Evolutionary conservation across 768 basidiomycete species (phyloP).

Genomic region (Suillus subluteus): DNA sequence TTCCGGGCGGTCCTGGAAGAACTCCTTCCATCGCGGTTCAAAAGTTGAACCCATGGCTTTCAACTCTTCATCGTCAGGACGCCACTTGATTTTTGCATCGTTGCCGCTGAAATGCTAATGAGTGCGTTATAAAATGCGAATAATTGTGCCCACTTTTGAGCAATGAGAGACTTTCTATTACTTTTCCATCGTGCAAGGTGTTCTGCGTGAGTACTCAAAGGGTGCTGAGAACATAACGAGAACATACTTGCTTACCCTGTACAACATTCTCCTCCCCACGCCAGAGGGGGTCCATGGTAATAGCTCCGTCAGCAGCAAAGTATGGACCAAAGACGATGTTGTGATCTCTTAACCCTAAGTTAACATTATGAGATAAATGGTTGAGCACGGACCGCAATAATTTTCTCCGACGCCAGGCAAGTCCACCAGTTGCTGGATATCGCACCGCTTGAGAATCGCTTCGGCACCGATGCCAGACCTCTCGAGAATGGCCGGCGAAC

Average conservation of each 20-base stretch:
- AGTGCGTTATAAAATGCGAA: background rate
- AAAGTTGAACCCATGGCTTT: conserved; percentile 24
- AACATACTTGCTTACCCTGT: conserved; percentile 38
- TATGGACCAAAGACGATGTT: conserved; percentile 34
- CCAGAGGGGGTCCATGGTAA: conserved; percentile 51
- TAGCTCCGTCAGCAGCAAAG: conserved; percentile 44
- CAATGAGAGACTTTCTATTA: conserved; percentile 47
- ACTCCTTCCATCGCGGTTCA: conserved; percentile 22
- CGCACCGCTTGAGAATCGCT: conserved; percentile 31
- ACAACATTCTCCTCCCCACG: conserved; percentile 40
- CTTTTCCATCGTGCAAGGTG: conserved; percentile 34
- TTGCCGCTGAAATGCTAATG: conserved; percentile 14
- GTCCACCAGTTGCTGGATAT: conserved; percentile 36
- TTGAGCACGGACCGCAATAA: conserved; percentile 35
- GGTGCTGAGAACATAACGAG: conserved; percentile 8
- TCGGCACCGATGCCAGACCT: conserved; percentile 48
- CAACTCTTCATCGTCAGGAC: conserved; percentile 26
- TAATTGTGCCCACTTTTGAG: conserved; percentile 49
- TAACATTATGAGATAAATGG: rapidly evolving
- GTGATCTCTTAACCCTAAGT: conserved; percentile 30
- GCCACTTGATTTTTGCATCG: conserved; percentile 28
- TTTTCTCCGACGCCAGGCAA: conserved; percentile 48
- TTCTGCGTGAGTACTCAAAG: background rate
- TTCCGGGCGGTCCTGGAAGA: conserved; percentile 23
- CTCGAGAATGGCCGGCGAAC: conserved; percentile 56